These are phyloP conservation scores for Colletotrichum sublineola DNA, from an alignment of 2,329 filamentous ascomycete genomes.

Conservation along the genomic window DNA sequence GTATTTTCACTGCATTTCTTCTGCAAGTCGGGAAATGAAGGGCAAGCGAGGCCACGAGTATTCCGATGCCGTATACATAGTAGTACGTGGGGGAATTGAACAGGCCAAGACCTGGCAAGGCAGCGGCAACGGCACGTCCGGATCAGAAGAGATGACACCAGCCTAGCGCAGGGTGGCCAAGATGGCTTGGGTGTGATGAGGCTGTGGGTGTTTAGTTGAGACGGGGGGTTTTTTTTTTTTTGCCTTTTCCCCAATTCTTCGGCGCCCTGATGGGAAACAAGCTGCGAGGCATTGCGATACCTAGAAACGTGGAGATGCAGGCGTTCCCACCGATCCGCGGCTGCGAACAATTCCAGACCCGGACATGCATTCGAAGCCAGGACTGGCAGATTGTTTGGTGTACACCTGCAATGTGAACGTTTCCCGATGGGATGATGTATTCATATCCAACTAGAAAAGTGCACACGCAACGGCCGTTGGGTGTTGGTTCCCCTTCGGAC, in stretches of 20 bases:
- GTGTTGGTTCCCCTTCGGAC: not conserved
- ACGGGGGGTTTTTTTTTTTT: not conserved
- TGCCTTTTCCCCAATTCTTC: not conserved
- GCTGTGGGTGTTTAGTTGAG: conserved; percentile 8
- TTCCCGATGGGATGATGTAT: conserved; percentile 5
- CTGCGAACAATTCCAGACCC: not conserved
- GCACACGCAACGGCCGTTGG: not conserved
- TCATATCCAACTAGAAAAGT: not conserved
- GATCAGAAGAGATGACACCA: conserved; percentile 34
- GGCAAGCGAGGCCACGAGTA: not conserved
- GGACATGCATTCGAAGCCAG: not conserved
- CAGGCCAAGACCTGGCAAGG: conserved; percentile 15
- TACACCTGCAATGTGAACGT: not conserved
- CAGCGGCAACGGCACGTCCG: not conserved
- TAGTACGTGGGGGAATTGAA: not conserved
- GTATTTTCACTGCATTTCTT: not conserved
- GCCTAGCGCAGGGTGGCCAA: conserved; percentile 17
- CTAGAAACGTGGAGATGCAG: conserved; percentile 15
- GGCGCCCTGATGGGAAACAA: conserved; percentile 25
- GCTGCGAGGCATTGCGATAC: conserved; percentile 8
- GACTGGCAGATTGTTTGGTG: not conserved
- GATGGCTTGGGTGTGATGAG: conserved; percentile 11
- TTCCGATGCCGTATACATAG: not conserved
- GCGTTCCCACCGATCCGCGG: conserved; percentile 26
- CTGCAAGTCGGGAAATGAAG: conserved; percentile 16